These are phyloP conservation scores for Cladosporium colombiae DNA, from an alignment of 2,329 filamentous ascomycete species.

Conservation along the genomic window DNA sequence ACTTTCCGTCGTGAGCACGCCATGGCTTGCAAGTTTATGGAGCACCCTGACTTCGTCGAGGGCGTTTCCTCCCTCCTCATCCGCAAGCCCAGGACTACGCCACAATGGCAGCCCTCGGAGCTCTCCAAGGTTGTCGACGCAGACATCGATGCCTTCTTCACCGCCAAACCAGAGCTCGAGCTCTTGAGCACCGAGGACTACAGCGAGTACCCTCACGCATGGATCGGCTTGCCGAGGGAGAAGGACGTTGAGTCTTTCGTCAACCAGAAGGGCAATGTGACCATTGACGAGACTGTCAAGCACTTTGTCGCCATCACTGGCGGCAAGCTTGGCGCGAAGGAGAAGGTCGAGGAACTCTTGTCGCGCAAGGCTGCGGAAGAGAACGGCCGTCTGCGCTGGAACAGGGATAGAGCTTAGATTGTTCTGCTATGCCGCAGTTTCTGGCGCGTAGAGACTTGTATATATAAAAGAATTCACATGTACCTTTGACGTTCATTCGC, in stretches of 20 bases:
- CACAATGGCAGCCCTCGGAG: conserved; percentile 74
- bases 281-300: conserved; percentile 41
- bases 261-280: conserved; percentile 28
- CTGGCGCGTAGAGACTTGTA: conserved; percentile 1
- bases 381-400: conserved; percentile 13
- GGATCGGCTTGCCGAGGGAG: conserved; percentile 75
- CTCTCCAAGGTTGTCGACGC: conserved; percentile 65
- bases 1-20: conserved; percentile 84
- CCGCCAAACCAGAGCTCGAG: conserved; percentile 53
- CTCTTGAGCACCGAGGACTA: conserved; percentile 62
- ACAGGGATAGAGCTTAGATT: conserved; percentile 12
- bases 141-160: conserved; percentile 71
- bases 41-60: conserved; percentile 84
- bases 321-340: conserved; percentile 51
- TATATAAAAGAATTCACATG: neutral
- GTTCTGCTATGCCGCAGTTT: neutral
- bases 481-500: neutral
- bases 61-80: conserved; percentile 83
- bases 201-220: conserved; percentile 69
- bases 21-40: conserved; percentile 87
- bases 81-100: conserved; percentile 64
- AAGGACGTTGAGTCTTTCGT: conserved; percentile 54
- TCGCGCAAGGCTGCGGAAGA: conserved; percentile 38
- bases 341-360: conserved; percentile 66
- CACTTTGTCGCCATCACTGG: conserved; percentile 43